Percentiles rank a stretch among this genome's conserved stretches.
Conservation (phyloP, 169 alveolate species). For the Eimeria acervulina region DNA sequence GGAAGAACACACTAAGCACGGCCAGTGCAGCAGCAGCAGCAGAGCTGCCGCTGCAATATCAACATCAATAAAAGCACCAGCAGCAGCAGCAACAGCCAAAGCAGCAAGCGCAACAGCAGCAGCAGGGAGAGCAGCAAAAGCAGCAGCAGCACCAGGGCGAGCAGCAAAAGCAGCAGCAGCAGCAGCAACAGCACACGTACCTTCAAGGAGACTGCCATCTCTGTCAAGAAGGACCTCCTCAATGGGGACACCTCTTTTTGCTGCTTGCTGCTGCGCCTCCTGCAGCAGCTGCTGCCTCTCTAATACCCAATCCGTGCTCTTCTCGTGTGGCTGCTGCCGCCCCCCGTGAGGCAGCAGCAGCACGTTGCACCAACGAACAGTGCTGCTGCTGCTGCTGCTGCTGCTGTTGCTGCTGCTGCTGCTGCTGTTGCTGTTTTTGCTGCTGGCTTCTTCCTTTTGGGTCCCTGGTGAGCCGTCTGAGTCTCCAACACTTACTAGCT, state of each 20-base stretch:
- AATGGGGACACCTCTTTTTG: neutral
- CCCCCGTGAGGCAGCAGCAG: slow-evolving; percentile 39
- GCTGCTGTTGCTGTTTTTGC: neutral
- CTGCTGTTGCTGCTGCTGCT: neutral
- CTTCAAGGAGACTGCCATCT: slow-evolving; percentile 12
- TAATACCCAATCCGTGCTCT: slow-evolving; percentile 13
- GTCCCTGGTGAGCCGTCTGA: neutral
- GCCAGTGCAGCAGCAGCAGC: neutral
- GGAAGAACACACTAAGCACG: no score
- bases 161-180: no score
- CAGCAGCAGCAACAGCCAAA: neutral
- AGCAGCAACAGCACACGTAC: neutral
- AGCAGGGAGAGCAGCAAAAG: no score
- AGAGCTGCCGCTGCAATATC: neutral
- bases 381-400: neutral
- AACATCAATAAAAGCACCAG: neutral
- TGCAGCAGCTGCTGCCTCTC: neutral
- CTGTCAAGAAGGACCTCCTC: slow-evolving; percentile 40
- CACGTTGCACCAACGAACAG: slow-evolving; percentile 52
- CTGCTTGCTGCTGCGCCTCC: no score
- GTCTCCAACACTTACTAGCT: neutral
- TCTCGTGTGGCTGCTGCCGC: slow-evolving; percentile 12
- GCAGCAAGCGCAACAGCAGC: no score
- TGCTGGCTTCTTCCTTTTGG: neutral
- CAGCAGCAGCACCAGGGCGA: neutral